phyloP scores from a whole-genome alignment of 2,329 filamentous ascomycete species.

The Aphanocladium album region DNA sequence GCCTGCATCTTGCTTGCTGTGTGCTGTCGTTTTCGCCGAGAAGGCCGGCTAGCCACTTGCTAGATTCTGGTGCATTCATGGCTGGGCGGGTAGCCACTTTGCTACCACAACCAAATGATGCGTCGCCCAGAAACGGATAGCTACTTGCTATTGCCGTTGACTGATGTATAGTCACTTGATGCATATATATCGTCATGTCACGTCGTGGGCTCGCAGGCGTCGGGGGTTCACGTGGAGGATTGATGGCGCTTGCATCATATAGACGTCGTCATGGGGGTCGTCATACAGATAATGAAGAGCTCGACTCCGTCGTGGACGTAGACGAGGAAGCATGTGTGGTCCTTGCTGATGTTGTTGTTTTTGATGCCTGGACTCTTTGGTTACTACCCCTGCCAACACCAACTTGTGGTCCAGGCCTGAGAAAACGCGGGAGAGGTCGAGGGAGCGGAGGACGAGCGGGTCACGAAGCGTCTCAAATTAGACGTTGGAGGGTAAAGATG shows the following conservation, averaged over 20 bases:
- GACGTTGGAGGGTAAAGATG: background rate
- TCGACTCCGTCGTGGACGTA: constrained; percentile 36
- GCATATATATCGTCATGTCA: background rate
- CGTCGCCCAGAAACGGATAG: background rate
- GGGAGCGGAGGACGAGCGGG: background rate
- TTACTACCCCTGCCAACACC: constrained; percentile 22
- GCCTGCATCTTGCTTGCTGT: no score
- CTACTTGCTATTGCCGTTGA: background rate
- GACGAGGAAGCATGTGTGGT: constrained; percentile 24
- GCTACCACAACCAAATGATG: no score
- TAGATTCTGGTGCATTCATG: no score
- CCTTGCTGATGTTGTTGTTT: constrained; percentile 19
- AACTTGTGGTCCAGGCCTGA: constrained; percentile 11
- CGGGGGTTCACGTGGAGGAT: background rate
- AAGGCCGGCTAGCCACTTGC: no score
- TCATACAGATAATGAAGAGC: constrained; percentile 15
- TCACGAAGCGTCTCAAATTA: constrained; percentile 2
- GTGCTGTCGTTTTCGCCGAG: no score
- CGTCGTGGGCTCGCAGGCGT: background rate
- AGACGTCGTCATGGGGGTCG: background rate
- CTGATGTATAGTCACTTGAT: background rate
- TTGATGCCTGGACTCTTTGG: constrained; percentile 30
- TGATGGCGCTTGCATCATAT: background rate
- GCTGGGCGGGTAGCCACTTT: background rate
- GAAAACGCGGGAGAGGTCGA: background rate